Evolutionary conservation across 1,284 basidiomycete species (phyloP).

Genomic region (Cystobasidium pallidum): DNA sequence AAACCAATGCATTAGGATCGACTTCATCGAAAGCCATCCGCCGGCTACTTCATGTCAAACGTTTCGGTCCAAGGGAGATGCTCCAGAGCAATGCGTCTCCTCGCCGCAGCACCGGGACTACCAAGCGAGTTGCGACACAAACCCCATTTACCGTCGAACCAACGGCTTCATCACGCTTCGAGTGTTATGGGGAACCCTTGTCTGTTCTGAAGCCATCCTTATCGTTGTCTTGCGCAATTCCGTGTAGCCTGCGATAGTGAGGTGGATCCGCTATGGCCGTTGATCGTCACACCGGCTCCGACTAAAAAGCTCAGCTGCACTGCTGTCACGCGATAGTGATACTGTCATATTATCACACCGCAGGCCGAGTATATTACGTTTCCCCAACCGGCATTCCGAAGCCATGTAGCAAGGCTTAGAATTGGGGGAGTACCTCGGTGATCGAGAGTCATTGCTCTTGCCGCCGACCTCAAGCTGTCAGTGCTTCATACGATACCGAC

Average conservation of each 20-base stretch:
- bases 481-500: background rate
- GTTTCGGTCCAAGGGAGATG: constrained; percentile 2
- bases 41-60: constrained; percentile 7
- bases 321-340: no score
- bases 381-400: no score
- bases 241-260: no score
- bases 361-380: no score
- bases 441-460: background rate
- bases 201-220: background rate
- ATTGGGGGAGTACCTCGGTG: no score
- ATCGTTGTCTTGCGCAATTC: constrained; percentile 15
- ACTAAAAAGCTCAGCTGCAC: no score
- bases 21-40: constrained; percentile 12
- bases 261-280: no score
- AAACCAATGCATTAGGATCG: background rate
- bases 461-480: background rate
- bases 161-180: constrained; percentile 15
- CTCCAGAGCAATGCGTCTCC: constrained; percentile 20
- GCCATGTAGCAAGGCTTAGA: no score
- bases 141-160: no score
- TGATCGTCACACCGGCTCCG: background rate
- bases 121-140: no score
- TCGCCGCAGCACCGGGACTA: constrained; percentile 6
- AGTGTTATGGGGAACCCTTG: background rate
- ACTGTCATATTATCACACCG: no score